A percentile compares a stretch with the other conserved stretches of the same genome.
Conservation (phyloP, 1,139 yeast species). For the Sugiyamaella grinbergsii region DNA sequence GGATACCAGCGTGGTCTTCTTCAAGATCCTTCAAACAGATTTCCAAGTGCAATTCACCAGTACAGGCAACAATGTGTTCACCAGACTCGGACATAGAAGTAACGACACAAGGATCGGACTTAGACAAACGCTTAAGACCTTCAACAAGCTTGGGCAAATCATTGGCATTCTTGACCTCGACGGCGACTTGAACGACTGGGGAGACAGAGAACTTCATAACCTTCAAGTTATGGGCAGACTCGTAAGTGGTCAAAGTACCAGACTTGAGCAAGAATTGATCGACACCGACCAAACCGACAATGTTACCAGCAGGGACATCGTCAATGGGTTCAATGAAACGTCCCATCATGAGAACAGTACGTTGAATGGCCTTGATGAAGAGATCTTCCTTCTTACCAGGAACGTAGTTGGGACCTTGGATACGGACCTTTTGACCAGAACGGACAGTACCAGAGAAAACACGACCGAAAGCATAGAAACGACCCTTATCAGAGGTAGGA, state of each 20-base stretch:
- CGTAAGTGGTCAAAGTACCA: constrained; percentile 98
- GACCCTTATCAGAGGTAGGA: constrained; percentile 99
- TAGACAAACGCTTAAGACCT: constrained; percentile 99
- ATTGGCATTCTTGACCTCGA: constrained; percentile 98
- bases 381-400: constrained; percentile 98
- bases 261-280: constrained; percentile 99
- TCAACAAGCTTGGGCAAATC: constrained; percentile 99
- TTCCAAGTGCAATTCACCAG: constrained; percentile 99
- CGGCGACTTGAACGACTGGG: constrained; percentile 99
- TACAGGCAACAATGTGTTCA: constrained; percentile 99
- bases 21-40: constrained; percentile 95
- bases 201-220: constrained; percentile 99
- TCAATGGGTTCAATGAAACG: constrained; percentile 97
- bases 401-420: constrained; percentile 99
- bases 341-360: constrained; percentile 99
- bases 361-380: constrained; percentile 96
- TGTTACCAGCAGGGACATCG: constrained; percentile 99
- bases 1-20: constrained; percentile 99
- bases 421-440: constrained; percentile 99
- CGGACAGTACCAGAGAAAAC: constrained; percentile 99
- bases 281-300: constrained; percentile 99
- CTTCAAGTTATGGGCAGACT: constrained; percentile 98
- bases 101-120: constrained; percentile 99
- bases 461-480: constrained; percentile 99
- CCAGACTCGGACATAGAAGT: constrained; percentile 88